Conservation (phyloP, 2,329 filamentous ascomycete genomes). For the Helminthosporium solani region DNA sequence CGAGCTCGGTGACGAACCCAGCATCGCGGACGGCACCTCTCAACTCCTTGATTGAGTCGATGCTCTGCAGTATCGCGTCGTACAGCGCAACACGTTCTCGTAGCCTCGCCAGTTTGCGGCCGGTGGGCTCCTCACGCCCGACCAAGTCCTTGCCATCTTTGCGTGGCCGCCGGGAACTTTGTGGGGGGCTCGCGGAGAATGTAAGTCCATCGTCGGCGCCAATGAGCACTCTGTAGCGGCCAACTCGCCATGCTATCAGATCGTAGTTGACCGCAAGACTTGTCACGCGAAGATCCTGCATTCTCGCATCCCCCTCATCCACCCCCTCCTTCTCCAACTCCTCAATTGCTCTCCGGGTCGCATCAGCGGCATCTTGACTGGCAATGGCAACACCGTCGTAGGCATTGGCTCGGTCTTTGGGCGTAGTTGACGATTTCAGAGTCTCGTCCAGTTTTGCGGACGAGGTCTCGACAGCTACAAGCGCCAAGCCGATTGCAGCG, state of each 20-base stretch:
- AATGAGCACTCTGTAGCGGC: constrained; percentile 84
- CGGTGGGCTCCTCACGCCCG: constrained; percentile 64
- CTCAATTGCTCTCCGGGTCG: constrained; percentile 89
- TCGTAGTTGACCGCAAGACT: constrained; percentile 92
- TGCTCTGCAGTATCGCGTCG: constrained; percentile 84
- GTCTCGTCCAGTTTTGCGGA: constrained; percentile 53
- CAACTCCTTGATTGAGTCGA: constrained; percentile 86
- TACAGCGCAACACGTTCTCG: constrained; percentile 88
- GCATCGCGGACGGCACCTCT: constrained; percentile 86
- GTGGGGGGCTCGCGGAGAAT: constrained; percentile 53
- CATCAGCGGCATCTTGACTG: constrained; percentile 91
- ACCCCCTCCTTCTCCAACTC: constrained; percentile 83
- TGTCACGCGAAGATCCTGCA: constrained; percentile 92
- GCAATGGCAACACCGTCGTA: constrained; percentile 90
- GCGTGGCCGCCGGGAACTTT: constrained; percentile 55
- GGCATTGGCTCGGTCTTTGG: constrained; percentile 74
- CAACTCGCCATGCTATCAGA: constrained; percentile 91
- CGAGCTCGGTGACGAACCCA: constrained; percentile 72
- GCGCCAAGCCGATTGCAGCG: constrained; percentile 82
- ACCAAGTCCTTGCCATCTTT: constrained; percentile 50
- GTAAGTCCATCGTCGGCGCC: constrained; percentile 77
- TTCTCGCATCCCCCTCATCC: constrained; percentile 76
- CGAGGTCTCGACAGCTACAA: constrained; percentile 65
- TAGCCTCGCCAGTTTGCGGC: constrained; percentile 74
- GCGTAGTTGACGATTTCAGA: constrained; percentile 42